Evolutionary conservation across 306 rosid genomes (phyloP).

Genomic region (Ochetophila trinervis): DNA sequence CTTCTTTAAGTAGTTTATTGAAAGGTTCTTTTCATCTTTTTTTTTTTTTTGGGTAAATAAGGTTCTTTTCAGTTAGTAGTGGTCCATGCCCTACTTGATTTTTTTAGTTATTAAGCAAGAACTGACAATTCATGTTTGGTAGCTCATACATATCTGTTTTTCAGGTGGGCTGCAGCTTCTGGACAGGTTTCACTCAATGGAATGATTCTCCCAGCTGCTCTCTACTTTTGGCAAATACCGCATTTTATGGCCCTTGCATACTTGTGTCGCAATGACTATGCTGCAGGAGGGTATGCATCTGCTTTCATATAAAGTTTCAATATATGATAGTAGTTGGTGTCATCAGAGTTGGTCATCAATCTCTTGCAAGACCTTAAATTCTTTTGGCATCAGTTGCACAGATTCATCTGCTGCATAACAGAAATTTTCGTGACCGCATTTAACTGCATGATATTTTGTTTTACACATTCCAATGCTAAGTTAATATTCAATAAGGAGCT

Average conservation of each 20-base stretch:
- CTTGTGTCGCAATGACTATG: conserved; percentile 85
- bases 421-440: neutral
- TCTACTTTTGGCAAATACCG: conserved; percentile 97
- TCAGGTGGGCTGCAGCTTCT: conserved; percentile 93
- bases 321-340: neutral
- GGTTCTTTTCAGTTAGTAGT: neutral
- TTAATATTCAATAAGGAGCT: neutral
- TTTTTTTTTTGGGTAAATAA: too few species aligned
- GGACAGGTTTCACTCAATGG: conserved; percentile 72
- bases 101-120: neutral
- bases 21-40: neutral
- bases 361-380: neutral
- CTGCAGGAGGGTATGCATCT: conserved; percentile 86
- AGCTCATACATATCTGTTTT: conserved; percentile 20
- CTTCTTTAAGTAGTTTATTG: too few species aligned
- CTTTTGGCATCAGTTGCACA: conserved; percentile 7
- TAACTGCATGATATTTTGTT: conserved; percentile 5
- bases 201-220: conserved; percentile 90
- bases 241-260: conserved; percentile 99
- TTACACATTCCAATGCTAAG: neutral
- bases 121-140: neutral
- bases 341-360: neutral
- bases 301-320: conserved; percentile 5
- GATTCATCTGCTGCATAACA: neutral
- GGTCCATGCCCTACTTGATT: neutral